Base-by-base conservation (phyloP, 345 rosid species). In the Aurinia saxatilis region DNA sequence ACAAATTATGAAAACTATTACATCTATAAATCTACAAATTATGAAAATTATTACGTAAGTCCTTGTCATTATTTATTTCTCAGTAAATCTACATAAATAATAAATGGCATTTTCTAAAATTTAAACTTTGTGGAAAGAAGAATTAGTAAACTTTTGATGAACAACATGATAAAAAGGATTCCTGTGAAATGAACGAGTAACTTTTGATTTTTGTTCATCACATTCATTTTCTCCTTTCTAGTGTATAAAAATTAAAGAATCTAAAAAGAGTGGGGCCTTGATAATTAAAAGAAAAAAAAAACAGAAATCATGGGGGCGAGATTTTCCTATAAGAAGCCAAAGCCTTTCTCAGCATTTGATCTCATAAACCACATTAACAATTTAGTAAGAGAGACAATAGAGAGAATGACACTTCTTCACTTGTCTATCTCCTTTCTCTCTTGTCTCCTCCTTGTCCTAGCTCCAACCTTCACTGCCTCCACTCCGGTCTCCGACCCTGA, bases 401-500 rank as follows among this genome's bases (percentile, higher is more conserved):
- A 48, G 52, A 70, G 63, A 25, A 49, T 42, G 67, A 57, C 75
- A 57, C 68, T 52, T 30, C 66, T 70, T 62, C 73, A 29, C 71
- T 69, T 52, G 61, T 80, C 74, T 70, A 76, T 82, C 62, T 78
- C 66, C 63, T 70, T 81, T 42, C 78, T 76, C 59, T 78, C 60
- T 49, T 75, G 68, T 80, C 73, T 71, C 41, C 11, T 71, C 53
- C 70, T 71, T 45, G 55, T 68, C 74, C 9, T 70, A 15, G n/a
- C 76, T 77, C 82, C 80, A 18, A 8, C 55, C 70, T 68, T 71
- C 70, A 65, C 64, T 66, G 59, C 60, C 60, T 73, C 82, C 41
- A 60, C 89, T 16, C 79, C 78, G 0, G 75, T 79, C 64, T 74
- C 73, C 45, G 75, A 81, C 61, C 86, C 84, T 9, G 90, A 84